Conservation (phyloP, 176 grass and related monocot genomes). For the Oryza longistaminata region DNA sequence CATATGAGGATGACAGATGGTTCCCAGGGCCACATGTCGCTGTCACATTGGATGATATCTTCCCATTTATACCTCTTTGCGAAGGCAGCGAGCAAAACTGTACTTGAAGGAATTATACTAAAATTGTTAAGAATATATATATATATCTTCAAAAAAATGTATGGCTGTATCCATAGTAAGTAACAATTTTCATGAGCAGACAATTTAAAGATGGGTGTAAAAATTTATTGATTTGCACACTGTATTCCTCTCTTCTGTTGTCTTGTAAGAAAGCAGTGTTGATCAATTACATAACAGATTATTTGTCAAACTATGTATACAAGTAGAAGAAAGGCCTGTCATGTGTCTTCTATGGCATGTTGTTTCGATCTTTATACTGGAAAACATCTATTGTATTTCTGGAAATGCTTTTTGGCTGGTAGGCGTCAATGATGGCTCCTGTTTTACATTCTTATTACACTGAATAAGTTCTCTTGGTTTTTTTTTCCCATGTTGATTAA, state of each 20-base stretch:
- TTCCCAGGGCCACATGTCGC: not conserved
- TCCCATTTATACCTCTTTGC: not conserved
- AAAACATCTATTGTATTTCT: not conserved
- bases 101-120: not conserved
- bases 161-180: not conserved
- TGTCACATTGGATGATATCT: not conserved
- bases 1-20: not conserved
- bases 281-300: not conserved
- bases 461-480: not conserved
- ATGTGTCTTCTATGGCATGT: not conserved
- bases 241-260: not conserved
- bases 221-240: not conserved
- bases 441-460: not conserved
- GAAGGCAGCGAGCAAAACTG: not conserved
- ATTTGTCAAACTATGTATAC: not conserved
- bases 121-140: not conserved
- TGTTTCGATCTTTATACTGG: not conserved
- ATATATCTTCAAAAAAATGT: not conserved
- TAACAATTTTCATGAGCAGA: not conserved
- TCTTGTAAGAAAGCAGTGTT: not conserved
- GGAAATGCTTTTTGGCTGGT: not conserved
- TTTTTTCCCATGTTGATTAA: not conserved
- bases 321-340: not conserved
- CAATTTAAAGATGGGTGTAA: not conserved
- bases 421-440: not conserved